Conservation (phyloP, 257 asterid genomes). For the Fraxinus excelsior region DNA sequence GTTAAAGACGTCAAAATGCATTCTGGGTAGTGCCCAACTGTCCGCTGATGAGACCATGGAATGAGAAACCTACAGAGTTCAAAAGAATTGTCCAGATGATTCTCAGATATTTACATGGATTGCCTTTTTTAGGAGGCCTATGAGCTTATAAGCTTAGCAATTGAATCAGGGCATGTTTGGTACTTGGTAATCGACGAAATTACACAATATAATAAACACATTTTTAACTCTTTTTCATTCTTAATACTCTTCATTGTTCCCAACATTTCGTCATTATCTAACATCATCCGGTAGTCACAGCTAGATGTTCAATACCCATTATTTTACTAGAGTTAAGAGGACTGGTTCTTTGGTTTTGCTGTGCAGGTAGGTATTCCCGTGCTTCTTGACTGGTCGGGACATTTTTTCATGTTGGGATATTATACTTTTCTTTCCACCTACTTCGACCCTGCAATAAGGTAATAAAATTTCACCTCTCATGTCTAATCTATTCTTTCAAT, state of each 20-base stretch:
- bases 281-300: neutral
- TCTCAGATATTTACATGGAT: neutral
- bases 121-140: neutral
- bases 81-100: neutral
- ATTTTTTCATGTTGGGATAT: slow-evolving; percentile 82
- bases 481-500: neutral
- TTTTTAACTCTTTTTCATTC: neutral
- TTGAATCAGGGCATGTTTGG: neutral
- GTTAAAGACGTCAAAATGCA: neutral
- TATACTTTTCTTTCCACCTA: slow-evolving; percentile 77
- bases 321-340: neutral
- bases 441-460: slow-evolving; percentile 76
- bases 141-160: neutral
- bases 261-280: neutral
- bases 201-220: neutral
- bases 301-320: neutral
- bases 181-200: neutral
- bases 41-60: neutral
- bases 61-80: neutral
- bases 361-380: slow-evolving; percentile 82
- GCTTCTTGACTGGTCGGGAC: slow-evolving; percentile 83
- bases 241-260: too few species aligned
- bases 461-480: slow-evolving; percentile 5
- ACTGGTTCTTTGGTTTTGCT: slow-evolving; percentile 6
- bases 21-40: neutral